Evolutionary conservation across 208 protist species (phyloP).

Genomic region (Naegleria fowleri): DNA sequence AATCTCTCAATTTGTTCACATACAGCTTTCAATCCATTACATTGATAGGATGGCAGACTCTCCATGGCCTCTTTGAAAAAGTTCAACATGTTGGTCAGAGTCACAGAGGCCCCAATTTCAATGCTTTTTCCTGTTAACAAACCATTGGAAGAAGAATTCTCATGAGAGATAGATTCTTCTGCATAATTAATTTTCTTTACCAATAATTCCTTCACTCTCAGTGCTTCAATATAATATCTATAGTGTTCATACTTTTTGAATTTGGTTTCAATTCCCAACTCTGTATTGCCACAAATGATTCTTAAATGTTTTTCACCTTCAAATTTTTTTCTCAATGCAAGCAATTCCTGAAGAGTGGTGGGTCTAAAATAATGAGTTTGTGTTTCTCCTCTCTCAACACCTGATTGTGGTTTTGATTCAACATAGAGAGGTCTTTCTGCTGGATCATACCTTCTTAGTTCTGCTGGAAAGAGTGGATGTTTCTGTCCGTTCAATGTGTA

Average conservation of each 20-base stretch:
- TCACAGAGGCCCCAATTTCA: slow-evolving; percentile 29
- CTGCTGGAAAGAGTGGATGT: background rate
- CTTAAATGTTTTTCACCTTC: slow-evolving; percentile 38
- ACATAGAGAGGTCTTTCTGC: background rate
- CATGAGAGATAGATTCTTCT: background rate
- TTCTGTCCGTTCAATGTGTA: background rate
- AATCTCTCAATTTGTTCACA: slow-evolving; percentile 52
- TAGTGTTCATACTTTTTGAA: slow-evolving; percentile 44
- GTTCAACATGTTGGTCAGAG: slow-evolving; percentile 20
- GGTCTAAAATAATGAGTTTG: slow-evolving; percentile 38
- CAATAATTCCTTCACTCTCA: background rate
- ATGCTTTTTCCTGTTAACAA: no score
- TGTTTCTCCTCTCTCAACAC: background rate
- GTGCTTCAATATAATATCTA: slow-evolving; percentile 15
- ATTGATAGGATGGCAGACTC: background rate
- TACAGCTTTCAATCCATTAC: slow-evolving; percentile 35
- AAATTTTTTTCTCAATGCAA: slow-evolving; percentile 42
- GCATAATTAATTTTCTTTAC: no score
- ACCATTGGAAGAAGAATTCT: no score
- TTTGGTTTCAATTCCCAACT: slow-evolving; percentile 61
- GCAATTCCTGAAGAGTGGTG: slow-evolving; percentile 42
- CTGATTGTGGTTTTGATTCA: background rate
- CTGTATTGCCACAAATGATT: slow-evolving; percentile 60
- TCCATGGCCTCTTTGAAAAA: background rate
- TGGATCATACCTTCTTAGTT: slow-evolving; percentile 7